Evolutionary conservation across 306 rosid genomes (phyloP).

Genomic region (Morella rubra): DNA sequence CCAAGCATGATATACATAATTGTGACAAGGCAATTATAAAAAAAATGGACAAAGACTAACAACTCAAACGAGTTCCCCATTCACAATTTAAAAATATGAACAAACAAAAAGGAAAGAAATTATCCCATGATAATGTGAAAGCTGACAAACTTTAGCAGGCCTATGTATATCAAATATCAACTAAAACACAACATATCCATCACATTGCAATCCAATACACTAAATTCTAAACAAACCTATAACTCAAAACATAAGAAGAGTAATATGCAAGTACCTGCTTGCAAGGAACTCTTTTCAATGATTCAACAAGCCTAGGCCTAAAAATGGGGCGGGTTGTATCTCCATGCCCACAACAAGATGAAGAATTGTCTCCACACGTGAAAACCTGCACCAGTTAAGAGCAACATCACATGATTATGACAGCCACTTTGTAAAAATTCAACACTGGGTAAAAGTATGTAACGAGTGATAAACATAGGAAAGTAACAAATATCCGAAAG

Average conservation of each 20-base stretch:
- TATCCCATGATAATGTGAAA: background rate
- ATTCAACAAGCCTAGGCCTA: slow-evolving; percentile 86
- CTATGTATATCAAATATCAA: background rate
- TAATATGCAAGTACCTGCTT: slow-evolving; percentile 59
- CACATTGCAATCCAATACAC: background rate
- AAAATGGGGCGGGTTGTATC: slow-evolving; percentile 79
- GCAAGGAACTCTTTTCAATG: slow-evolving; percentile 73
- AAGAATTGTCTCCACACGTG: slow-evolving; percentile 92
- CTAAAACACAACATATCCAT: background rate
- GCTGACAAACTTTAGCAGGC: background rate
- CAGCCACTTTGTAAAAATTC: background rate
- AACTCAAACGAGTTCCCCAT: background rate
- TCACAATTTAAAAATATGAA: background rate
- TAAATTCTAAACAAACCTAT: background rate
- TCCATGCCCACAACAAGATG: slow-evolving; percentile 82
- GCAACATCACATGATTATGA: slow-evolving; percentile 7
- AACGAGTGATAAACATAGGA: background rate
- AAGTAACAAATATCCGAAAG: background rate
- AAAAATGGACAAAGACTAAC: background rate
- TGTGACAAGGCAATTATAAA: background rate
- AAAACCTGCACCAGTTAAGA: slow-evolving; percentile 59
- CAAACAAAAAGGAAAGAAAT: background rate
- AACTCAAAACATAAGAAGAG: slow-evolving; percentile 1
- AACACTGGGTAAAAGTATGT: background rate
- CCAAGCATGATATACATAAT: background rate